phyloP scores from a whole-genome alignment of 164 flowering plant species.

The Sedum album region DNA sequence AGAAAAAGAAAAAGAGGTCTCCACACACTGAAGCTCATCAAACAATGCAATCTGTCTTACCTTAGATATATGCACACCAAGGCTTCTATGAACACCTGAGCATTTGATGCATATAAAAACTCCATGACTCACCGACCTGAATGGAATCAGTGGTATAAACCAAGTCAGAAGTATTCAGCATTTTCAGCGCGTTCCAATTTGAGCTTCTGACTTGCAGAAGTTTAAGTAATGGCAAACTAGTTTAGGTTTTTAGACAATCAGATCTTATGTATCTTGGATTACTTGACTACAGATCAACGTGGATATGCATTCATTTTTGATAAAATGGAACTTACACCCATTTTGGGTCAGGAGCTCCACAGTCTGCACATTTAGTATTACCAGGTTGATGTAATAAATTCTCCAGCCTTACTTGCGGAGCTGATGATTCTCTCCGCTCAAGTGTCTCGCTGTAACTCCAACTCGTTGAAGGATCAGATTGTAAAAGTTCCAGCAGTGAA shows the following conservation, averaged over 20 bases:
- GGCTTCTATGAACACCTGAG: too few relatives aligned
- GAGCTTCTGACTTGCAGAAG: too few relatives aligned
- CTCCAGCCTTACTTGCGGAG: constrained; percentile 36
- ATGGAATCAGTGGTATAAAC: constrained; percentile 18
- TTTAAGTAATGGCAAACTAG: too few relatives aligned
- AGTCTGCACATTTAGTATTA: constrained; percentile 78
- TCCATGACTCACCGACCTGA: constrained; percentile 67
- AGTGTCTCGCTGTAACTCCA: neutral
- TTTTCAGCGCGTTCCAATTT: too few relatives aligned
- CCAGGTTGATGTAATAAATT: constrained; percentile 39
- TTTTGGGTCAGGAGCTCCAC: constrained; percentile 92
- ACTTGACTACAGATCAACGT: neutral
- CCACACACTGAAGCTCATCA: neutral
- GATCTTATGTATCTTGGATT: too few relatives aligned
- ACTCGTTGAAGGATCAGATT: constrained; percentile 1
- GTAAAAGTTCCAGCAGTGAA: constrained; percentile 7
- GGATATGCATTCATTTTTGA: neutral
- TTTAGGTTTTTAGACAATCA: too few relatives aligned
- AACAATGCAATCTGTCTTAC: constrained; percentile 22
- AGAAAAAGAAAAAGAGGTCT: neutral
- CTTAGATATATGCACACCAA: too few relatives aligned
- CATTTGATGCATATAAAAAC: too few relatives aligned
- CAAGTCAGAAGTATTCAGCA: too few relatives aligned
- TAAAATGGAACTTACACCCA: constrained; percentile 78
- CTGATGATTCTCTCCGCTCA: constrained; percentile 2